Percentiles rank a stretch among this genome's conserved stretches.
Evolutionary conservation across 345 rosid species (phyloP).

Genomic region (Ceriops tagal): DNA sequence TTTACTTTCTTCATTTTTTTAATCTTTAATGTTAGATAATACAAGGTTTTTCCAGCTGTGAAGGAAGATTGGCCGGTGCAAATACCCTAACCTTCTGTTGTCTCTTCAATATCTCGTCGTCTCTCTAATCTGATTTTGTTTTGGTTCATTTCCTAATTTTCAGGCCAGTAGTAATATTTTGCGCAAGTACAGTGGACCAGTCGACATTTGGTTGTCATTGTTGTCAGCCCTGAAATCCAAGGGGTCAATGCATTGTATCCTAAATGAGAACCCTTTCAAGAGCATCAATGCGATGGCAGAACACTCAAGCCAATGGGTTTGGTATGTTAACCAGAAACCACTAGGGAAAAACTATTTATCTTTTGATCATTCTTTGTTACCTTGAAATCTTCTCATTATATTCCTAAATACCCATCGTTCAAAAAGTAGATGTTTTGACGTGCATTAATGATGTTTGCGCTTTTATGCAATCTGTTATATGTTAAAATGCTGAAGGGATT

Average conservation of each 20-base stretch:
- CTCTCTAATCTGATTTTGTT: background rate
- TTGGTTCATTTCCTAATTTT: background rate
- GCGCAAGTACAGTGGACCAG: conserved; percentile 75
- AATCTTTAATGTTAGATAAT: no score
- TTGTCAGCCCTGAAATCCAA: conserved; percentile 18
- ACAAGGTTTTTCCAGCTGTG: no score
- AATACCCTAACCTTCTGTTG: no score
- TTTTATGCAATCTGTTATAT: background rate
- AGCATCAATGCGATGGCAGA: conserved; percentile 76
- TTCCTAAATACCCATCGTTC: background rate
- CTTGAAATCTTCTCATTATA: background rate
- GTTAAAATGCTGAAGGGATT: background rate
- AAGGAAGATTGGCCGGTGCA: no score
- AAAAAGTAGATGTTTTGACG: background rate
- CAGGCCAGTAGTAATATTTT: conserved; percentile 60
- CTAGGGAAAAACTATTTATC: background rate
- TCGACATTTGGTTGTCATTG: conserved; percentile 64
- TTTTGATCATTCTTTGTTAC: background rate
- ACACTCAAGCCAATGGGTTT: conserved; percentile 83
- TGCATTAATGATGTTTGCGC: background rate
- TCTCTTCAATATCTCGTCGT: no score
- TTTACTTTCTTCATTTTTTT: no score
- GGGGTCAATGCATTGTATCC: conserved; percentile 30
- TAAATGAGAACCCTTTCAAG: conserved; percentile 54
- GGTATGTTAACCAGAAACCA: conserved; percentile 38